Evolutionary conservation across 2,329 filamentous ascomycete genomes (phyloP).

Genomic region (Aspergillus ibericus): DNA sequence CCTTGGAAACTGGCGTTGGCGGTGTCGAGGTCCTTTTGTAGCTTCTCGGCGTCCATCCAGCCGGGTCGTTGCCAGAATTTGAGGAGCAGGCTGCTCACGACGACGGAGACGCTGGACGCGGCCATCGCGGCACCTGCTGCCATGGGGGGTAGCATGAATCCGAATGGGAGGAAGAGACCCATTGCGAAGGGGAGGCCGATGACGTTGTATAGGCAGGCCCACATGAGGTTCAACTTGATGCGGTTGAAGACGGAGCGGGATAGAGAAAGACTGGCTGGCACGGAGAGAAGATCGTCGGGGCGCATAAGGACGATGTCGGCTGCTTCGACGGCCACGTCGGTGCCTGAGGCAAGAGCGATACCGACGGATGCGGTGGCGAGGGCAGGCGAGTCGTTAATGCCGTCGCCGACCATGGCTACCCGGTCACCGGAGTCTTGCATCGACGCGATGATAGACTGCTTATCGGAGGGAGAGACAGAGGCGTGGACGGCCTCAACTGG

Average conservation of each 20-base stretch:
- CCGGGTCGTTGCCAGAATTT: conserved; percentile 81
- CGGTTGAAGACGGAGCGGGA: conserved; percentile 82
- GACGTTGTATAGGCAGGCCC: conserved; percentile 91
- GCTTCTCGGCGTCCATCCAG: conserved; percentile 77
- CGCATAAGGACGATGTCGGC: conserved; percentile 96
- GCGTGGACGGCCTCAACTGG: conserved; percentile 73
- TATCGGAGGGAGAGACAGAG: conserved; percentile 86
- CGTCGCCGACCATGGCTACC: conserved; percentile 96
- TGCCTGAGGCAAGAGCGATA: conserved; percentile 88
- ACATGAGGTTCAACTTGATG: conserved; percentile 89
- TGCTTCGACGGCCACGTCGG: conserved; percentile 96
- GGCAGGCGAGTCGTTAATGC: conserved; percentile 96
- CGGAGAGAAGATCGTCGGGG: conserved; percentile 84
- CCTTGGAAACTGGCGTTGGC: conserved; percentile 23
- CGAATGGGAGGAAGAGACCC: conserved; percentile 90
- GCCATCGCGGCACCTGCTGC: conserved; percentile 95
- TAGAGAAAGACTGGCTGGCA: conserved; percentile 82
- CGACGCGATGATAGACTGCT: conserved; percentile 77
- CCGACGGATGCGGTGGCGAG: conserved; percentile 90
- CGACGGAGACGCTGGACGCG: conserved; percentile 83
- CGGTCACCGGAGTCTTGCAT: conserved; percentile 73
- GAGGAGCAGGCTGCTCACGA: conserved; percentile 76
- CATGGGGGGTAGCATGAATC: conserved; percentile 82
- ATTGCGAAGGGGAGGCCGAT: conserved; percentile 93
- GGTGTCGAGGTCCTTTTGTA: conserved; percentile 57